A percentile compares a stretch with the other conserved stretches of the same genome.
phyloP scores from a whole-genome alignment of 2,329 filamentous ascomycete genomes.

The Emmonsiellopsis sp. region DNA sequence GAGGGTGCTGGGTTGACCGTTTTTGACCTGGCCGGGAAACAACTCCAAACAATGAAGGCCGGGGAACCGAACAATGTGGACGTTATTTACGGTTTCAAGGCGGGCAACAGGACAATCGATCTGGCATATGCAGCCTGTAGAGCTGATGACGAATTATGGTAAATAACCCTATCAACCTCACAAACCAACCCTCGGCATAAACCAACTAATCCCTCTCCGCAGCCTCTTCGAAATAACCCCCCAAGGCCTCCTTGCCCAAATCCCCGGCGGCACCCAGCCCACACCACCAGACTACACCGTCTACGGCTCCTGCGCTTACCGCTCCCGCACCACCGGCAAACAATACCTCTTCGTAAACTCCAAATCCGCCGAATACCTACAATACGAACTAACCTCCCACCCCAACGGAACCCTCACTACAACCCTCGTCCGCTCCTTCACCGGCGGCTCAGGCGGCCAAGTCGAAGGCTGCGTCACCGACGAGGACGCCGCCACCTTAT shows the following conservation, averaged over 20 bases:
- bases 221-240: slow-evolving; percentile 43
- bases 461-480: slow-evolving; percentile 47
- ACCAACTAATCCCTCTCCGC: background rate
- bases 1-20: slow-evolving; percentile 41
- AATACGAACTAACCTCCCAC: slow-evolving; percentile 40
- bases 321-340: slow-evolving; percentile 37
- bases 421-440: slow-evolving; percentile 42
- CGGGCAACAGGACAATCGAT: slow-evolving; percentile 37
- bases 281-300: slow-evolving; percentile 38
- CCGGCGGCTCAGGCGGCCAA: slow-evolving; percentile 42
- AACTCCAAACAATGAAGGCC: slow-evolving; percentile 37
- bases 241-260: slow-evolving; percentile 35
- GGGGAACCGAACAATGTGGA: slow-evolving; percentile 47
- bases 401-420: slow-evolving; percentile 36
- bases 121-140: slow-evolving; percentile 44
- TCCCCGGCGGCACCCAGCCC: slow-evolving; percentile 39
- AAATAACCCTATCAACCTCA: slow-evolving; percentile 13
- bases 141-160: slow-evolving; percentile 45
- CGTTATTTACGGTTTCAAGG: slow-evolving; percentile 41
- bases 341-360: slow-evolving; percentile 48
- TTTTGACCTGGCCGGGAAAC: slow-evolving; percentile 41
- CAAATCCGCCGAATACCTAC: slow-evolving; percentile 45
- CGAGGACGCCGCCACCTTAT: slow-evolving; percentile 41
- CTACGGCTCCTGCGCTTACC: slow-evolving; percentile 46
- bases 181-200: background rate